Evolutionary conservation across 495 filamentous ascomycete species (phyloP).

Genomic region (Annulohypoxylon bovei): DNA sequence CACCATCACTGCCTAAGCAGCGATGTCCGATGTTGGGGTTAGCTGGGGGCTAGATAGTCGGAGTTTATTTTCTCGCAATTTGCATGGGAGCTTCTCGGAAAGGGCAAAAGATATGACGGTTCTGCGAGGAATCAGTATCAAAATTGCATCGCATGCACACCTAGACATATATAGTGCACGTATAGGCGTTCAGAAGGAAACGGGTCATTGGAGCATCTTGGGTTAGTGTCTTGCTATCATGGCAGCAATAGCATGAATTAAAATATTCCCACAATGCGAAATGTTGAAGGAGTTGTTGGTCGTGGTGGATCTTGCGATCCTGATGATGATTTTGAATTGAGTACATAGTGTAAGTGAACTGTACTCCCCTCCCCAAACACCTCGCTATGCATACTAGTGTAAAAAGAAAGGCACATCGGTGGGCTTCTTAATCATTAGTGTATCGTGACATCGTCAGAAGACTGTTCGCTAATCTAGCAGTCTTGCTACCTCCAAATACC

Average conservation of each 20-base stretch:
- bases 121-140: conserved; percentile 17
- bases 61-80: conserved; percentile 1
- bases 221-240: background rate
- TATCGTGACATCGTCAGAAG: background rate
- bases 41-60: background rate
- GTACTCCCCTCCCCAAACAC: conserved; percentile 11
- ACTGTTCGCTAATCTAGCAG: background rate
- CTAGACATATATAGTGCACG: conserved; percentile 6
- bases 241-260: conserved; percentile 17
- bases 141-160: conserved; percentile 21
- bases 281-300: background rate
- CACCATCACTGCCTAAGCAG: conserved; percentile 28
- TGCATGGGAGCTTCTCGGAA: conserved; percentile 6
- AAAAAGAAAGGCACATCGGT: background rate
- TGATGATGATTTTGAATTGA: background rate
- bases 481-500: background rate
- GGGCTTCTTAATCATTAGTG: background rate
- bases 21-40: background rate
- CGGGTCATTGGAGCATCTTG: conserved; percentile 5
- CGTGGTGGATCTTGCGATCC: background rate
- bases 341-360: background rate
- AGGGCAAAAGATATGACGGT: background rate
- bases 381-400: conserved; percentile 22
- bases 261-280: background rate
- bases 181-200: conserved; percentile 22